phyloP scores from a whole-genome alignment of 257 asterid species.

The Datura wrightii region DNA sequence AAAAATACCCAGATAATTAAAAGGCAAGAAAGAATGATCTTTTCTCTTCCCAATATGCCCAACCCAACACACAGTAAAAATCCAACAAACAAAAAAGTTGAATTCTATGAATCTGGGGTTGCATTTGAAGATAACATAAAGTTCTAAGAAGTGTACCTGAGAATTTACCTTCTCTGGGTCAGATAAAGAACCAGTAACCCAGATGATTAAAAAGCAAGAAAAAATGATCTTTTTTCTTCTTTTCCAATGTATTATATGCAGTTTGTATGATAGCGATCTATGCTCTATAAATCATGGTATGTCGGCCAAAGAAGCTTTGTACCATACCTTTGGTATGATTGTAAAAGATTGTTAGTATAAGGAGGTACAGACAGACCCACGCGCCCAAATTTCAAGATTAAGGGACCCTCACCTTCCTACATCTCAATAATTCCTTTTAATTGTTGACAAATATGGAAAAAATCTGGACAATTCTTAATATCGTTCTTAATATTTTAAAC shows the following conservation, averaged over 20 bases:
- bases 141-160: background rate
- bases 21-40: too few species aligned
- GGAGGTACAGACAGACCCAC: conserved; percentile 24
- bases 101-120: background rate
- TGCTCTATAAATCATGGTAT: conserved; percentile 17
- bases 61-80: background rate
- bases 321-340: conserved; percentile 19
- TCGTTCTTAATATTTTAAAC: too few species aligned
- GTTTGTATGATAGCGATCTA: background rate
- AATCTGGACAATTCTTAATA: too few species aligned
- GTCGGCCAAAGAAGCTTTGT: conserved; percentile 23
- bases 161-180: background rate
- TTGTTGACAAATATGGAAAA: background rate
- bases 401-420: background rate
- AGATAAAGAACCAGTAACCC: background rate
- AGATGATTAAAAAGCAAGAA: background rate
- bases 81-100: background rate
- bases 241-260: conserved; percentile 14
- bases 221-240: background rate
- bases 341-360: background rate
- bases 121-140: background rate
- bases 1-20: too few species aligned
- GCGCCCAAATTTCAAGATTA: conserved; percentile 23
- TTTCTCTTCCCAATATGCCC: too few species aligned
- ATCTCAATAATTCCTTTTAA: background rate